Conservation (phyloP, 768 basidiomycete genomes). For the Gyrodon lividus region DNA sequence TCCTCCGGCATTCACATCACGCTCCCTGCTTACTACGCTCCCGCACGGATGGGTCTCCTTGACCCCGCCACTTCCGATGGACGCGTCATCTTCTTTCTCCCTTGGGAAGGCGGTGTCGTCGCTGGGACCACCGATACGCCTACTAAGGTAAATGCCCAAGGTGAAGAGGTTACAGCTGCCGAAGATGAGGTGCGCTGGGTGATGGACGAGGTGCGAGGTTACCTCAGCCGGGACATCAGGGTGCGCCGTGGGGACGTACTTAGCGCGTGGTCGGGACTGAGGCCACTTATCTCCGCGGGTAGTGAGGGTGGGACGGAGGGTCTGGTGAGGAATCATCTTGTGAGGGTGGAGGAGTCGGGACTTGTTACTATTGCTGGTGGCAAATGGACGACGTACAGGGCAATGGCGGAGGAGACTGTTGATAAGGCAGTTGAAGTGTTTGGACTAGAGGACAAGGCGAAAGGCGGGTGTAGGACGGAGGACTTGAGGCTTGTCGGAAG, state of each 20-base stretch:
- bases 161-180: conserved; percentile 68
- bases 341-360: conserved; percentile 76
- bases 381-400: conserved; percentile 98
- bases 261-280: conserved; percentile 90
- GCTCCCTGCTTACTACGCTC: conserved; percentile 95
- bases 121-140: conserved; percentile 95
- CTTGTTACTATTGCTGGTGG: conserved; percentile 94
- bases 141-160: conserved; percentile 54
- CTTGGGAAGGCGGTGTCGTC: conserved; percentile 97
- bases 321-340: conserved; percentile 91
- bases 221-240: conserved; percentile 89
- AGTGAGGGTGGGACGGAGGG: conserved; percentile 74
- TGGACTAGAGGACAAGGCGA: conserved; percentile 53
- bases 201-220: conserved; percentile 86
- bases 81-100: conserved; percentile 97
- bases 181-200: conserved; percentile 99
- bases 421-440: conserved; percentile 83
- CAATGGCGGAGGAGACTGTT: conserved; percentile 95
- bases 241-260: conserved; percentile 94
- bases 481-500: conserved; percentile 83
- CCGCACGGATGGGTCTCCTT: conserved; percentile 90
- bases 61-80: conserved; percentile 96
- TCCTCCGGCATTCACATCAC: conserved; percentile 96
- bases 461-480: conserved; percentile 73
- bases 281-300: conserved; percentile 88